phyloP scores from a whole-genome alignment of 345 rosid genomes.

The Trapa bicornis region DNA sequence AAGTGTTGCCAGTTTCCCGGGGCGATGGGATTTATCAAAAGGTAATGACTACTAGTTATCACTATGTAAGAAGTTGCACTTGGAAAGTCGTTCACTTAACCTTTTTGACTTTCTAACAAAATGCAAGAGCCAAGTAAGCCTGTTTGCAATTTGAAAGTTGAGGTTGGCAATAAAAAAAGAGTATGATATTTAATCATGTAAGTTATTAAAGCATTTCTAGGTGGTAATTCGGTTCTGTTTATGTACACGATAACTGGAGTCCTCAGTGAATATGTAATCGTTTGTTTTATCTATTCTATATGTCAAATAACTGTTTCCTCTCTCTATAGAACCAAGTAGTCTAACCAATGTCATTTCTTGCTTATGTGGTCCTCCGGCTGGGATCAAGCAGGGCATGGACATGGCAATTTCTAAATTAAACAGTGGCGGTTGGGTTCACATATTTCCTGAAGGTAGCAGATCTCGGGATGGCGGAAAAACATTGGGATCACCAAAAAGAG shows the following conservation, averaged over 20 bases:
- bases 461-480: slow-evolving; percentile 94
- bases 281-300: neutral
- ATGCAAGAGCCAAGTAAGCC: neutral
- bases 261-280: neutral
- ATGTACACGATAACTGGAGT: neutral
- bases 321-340: neutral
- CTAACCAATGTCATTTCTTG: neutral
- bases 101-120: neutral
- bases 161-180: too few relatives aligned
- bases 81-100: neutral
- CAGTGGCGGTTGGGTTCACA: slow-evolving; percentile 94
- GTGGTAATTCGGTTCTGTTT: neutral
- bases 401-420: slow-evolving; percentile 83
- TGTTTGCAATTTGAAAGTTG: too few relatives aligned
- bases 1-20: slow-evolving; percentile 82
- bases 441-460: slow-evolving; percentile 94
- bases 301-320: neutral
- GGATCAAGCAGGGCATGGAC: slow-evolving; percentile 70
- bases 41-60: slow-evolving; percentile 26
- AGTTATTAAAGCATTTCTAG: neutral
- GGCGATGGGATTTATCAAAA: slow-evolving; percentile 95
- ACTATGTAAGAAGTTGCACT: too few relatives aligned
- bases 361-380: neutral
- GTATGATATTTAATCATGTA: too few relatives aligned
- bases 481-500: slow-evolving; percentile 71